Base-by-base conservation (phyloP, 306 rosid species). In the Lathyrus aphaca region DNA sequence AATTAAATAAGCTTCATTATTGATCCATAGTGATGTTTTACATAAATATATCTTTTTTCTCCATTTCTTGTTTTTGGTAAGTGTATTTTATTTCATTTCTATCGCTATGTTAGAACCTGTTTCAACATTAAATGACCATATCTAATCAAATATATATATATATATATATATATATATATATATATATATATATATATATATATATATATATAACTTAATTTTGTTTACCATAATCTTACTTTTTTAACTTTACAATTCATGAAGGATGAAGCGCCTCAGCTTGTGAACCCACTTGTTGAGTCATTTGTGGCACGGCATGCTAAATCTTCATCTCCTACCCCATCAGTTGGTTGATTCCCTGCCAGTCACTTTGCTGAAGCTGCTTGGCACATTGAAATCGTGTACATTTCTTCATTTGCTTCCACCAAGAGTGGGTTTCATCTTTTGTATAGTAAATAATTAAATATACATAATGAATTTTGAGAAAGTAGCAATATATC, bases 201-300 rank as follows among this genome's bases (percentile, higher is more conserved):
- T 39, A 12, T 60, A 21, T 39, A 12, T 60, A 21, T 39, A 12
- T 60, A 21, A 68, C 23, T 14, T 60, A 23, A 39, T 48, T 57
- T 32, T 58, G 63, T 55, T 35, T 70, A 54, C 14, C 56, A 39
- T 65, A 51, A 53, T 25, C 51, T 63, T 25, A 81, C 48, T 72
- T 32, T 25, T 27, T 46, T 65, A 23, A 56, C 32, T 72, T 32
- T 59, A 67, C 40, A 35, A 58, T 77, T 75, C 44, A 62, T 79
- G 82, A 81, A 93, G 98, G 97, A 93, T 65, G 98, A 93, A 85
- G 96, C 98, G 45, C 97, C 97, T 42, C 81, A 84, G 77, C 90
- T 93, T 49, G 98, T 93, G 79, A 93, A 93, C 71, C 96, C 94
- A 38, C 89, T 90, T 25, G 89, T 93, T 3, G 87, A 88, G 82